Conservation (phyloP, 2,329 filamentous ascomycete species). For the Fusarium sp. region DNA sequence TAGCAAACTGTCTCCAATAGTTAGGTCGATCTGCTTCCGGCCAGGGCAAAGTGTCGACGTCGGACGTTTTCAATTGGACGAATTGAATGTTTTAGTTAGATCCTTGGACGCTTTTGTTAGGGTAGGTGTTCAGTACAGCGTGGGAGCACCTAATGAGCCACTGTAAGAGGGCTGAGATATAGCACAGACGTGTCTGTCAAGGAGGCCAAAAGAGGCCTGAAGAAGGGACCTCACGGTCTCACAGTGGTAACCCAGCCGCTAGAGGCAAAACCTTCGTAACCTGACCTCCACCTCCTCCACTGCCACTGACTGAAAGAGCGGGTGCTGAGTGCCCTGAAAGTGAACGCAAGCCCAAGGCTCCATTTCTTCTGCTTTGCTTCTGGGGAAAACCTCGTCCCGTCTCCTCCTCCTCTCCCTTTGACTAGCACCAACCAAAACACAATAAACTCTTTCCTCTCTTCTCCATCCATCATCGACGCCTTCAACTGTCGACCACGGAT, state of each 20-base stretch:
- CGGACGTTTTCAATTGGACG: slow-evolving; percentile 34
- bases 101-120: background rate
- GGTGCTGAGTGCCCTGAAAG: slow-evolving; percentile 18
- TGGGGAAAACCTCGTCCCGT: slow-evolving; percentile 51
- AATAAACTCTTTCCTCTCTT: slow-evolving; percentile 29
- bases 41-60: slow-evolving; percentile 33
- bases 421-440: slow-evolving; percentile 37
- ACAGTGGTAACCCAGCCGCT: slow-evolving; percentile 40
- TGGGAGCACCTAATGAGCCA: slow-evolving; percentile 17
- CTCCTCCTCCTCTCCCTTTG: slow-evolving; percentile 44
- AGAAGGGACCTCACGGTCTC: slow-evolving; percentile 1
- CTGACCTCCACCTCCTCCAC: slow-evolving; percentile 44
- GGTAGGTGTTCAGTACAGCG: background rate
- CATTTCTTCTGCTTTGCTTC: slow-evolving; percentile 47
- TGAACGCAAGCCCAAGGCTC: slow-evolving; percentile 33
- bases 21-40: slow-evolving; percentile 39
- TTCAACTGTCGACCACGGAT: slow-evolving; percentile 43
- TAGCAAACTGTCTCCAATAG: slow-evolving; percentile 27
- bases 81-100: slow-evolving; percentile 11
- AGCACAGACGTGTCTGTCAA: slow-evolving; percentile 25
- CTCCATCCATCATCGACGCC: slow-evolving; percentile 41
- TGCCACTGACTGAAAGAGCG: slow-evolving; percentile 2
- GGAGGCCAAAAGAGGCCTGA: slow-evolving; percentile 13
- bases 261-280: slow-evolving; percentile 51
- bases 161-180: slow-evolving; percentile 35